A percentile compares a stretch with the other conserved stretches of the same genome.
Conservation (phyloP, 129 eudicot species). For the Lactuca sativa region DNA sequence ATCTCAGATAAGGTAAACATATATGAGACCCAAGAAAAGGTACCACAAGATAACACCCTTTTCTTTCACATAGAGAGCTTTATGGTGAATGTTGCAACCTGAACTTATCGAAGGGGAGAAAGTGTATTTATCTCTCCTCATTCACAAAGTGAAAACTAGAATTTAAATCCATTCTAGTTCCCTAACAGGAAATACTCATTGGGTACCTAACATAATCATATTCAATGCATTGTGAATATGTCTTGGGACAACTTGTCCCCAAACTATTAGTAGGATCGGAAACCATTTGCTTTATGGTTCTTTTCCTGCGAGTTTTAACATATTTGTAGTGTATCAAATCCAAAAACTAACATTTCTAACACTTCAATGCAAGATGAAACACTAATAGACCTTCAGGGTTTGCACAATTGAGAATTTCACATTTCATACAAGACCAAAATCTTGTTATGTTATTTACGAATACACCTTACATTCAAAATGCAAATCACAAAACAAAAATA, state of each 20-base stretch:
- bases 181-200: constrained; percentile 24
- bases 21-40: constrained; percentile 39
- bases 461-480: constrained; percentile 29
- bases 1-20: constrained; percentile 41
- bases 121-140: constrained; percentile 21
- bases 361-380: constrained; percentile 13
- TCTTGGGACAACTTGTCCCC: not conserved
- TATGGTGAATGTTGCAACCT: too few relatives aligned
- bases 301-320: constrained; percentile 13
- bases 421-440: constrained; percentile 26
- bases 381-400: constrained; percentile 5
- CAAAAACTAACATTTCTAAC: constrained; percentile 19
- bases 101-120: constrained; percentile 2
- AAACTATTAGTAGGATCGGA: not conserved
- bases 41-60: constrained; percentile 16
- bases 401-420: constrained; percentile 10
- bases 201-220: constrained; percentile 26
- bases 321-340: not conserved
- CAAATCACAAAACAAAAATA: constrained; percentile 2
- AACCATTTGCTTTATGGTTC: constrained; percentile 6
- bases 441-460: constrained; percentile 22
- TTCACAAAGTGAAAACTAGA: constrained; percentile 1
- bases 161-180: constrained; percentile 14
- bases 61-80: constrained; percentile 1
- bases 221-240: constrained; percentile 13